phyloP scores from a whole-genome alignment of 257 asterid genomes.

The Capsicum rhomboideum region DNA sequence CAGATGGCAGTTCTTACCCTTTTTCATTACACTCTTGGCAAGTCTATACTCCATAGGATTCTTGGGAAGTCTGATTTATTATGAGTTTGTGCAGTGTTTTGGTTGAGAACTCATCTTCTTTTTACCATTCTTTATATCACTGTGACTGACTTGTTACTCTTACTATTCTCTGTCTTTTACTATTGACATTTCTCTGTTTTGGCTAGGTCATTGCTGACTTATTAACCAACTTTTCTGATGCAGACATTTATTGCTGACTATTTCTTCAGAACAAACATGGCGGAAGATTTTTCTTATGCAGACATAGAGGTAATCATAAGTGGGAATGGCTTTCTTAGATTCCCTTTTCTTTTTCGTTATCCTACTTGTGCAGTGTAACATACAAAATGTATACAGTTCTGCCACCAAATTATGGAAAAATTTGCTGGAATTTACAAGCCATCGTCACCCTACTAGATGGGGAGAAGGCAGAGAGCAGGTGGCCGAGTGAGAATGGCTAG shows the following conservation, averaged over 20 bases:
- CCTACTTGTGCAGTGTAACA: neutral
- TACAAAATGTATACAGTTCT: neutral
- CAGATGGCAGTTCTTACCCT: neutral
- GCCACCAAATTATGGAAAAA: neutral
- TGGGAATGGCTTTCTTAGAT: neutral
- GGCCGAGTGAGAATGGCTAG: neutral
- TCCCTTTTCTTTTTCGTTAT: neutral
- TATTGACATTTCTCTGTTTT: neutral
- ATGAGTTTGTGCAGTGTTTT: neutral
- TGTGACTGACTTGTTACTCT: neutral
- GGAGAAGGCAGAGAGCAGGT: neutral
- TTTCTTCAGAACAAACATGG: slow-evolving; percentile 76
- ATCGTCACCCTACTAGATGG: neutral
- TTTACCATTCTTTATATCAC: neutral
- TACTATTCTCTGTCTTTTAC: neutral
- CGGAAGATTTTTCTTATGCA: slow-evolving; percentile 65
- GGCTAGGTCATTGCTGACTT: neutral
- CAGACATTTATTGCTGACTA: slow-evolving; percentile 93
- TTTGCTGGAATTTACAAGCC: neutral
- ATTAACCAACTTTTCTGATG: neutral
- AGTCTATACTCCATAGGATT: neutral
- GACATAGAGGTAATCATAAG: slow-evolving; percentile 64
- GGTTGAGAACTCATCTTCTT: neutral
- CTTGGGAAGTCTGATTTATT: neutral
- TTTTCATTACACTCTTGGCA: neutral